A percentile compares a stretch with the other conserved stretches of the same genome.
phyloP scores from a whole-genome alignment of 140 eudicot species.

The Senecio squalidus region DNA sequence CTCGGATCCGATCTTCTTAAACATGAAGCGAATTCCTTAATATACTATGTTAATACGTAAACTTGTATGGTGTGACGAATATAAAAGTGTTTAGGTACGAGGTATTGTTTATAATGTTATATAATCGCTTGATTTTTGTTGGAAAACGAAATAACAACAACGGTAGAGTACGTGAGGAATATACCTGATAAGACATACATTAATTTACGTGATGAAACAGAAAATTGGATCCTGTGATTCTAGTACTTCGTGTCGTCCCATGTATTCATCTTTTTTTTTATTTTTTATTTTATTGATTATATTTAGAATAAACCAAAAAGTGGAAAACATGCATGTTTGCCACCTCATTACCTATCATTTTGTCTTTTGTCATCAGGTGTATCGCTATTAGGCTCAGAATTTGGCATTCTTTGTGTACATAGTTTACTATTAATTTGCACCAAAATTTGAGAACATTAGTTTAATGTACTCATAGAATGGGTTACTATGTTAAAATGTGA shows the following conservation, averaged over 20 bases:
- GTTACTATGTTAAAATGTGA: too few relatives aligned
- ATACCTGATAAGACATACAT: slow-evolving; percentile 17
- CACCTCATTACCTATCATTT: slow-evolving; percentile 14
- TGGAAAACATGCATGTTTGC: slow-evolving; percentile 26
- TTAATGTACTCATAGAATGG: too few relatives aligned
- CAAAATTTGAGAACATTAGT: too few relatives aligned
- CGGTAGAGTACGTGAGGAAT: slow-evolving; percentile 1
- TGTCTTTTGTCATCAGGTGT: neutral
- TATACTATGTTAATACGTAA: too few relatives aligned
- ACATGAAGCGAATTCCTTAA: too few relatives aligned
- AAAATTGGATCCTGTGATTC: slow-evolving; percentile 3
- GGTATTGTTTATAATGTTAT: too few relatives aligned
- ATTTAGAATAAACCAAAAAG: neutral
- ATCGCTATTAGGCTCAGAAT: slow-evolving; percentile 5
- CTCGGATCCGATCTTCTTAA: too few relatives aligned
- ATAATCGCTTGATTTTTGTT: too few relatives aligned
- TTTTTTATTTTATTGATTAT: neutral
- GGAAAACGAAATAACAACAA: too few relatives aligned
- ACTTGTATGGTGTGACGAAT: too few relatives aligned
- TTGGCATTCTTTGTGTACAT: neutral
- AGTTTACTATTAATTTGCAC: too few relatives aligned
- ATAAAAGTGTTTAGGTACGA: too few relatives aligned
- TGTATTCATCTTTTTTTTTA: neutral
- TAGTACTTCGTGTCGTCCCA: slow-evolving; percentile 11
- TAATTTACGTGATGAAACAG: slow-evolving; percentile 18